A percentile compares a stretch with the other conserved stretches of the same genome.
These are phyloP conservation scores for Pharus latifolius DNA, from an alignment of 176 grass and related monocot genomes.

Conservation along the genomic window DNA sequence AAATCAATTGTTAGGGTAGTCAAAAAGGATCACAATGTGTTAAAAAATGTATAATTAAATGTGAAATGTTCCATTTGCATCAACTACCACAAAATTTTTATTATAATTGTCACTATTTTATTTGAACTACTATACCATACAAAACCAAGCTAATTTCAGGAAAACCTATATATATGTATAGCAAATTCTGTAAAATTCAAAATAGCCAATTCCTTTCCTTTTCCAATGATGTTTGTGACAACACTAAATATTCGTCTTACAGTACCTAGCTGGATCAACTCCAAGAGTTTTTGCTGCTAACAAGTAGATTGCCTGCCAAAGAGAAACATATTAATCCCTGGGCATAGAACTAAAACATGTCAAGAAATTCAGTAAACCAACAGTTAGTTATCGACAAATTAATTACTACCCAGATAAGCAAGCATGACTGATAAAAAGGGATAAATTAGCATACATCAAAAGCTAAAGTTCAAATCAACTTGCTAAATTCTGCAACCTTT, in stretches of 20 bases:
- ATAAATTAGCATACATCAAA: neutral
- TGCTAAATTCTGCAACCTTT: too few species aligned
- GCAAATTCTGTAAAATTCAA: neutral
- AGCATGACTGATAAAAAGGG: neutral
- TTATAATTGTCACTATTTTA: too few species aligned
- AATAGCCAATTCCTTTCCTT: neutral
- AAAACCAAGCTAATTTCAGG: neutral
- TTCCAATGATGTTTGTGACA: neutral
- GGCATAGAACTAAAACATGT: too few species aligned
- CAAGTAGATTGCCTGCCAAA: conserved; percentile 83
- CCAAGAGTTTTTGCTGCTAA: conserved; percentile 79
- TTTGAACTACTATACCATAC: neutral
- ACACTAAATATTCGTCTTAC: neutral
- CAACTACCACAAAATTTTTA: neutral
- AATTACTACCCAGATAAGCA: neutral
- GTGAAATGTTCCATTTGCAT: neutral
- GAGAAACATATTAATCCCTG: neutral
- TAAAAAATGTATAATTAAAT: neutral
- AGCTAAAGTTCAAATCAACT: neutral
- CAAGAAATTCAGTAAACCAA: neutral
- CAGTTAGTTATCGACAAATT: neutral
- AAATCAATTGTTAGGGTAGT: too few species aligned
- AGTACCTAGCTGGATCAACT: conserved; percentile 80
- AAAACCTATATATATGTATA: neutral
- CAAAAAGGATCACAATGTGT: neutral